Percentiles rank a stretch among this genome's conserved stretches.
Conservation (phyloP, 805 yeast species). For the Candida railenensis region DNA sequence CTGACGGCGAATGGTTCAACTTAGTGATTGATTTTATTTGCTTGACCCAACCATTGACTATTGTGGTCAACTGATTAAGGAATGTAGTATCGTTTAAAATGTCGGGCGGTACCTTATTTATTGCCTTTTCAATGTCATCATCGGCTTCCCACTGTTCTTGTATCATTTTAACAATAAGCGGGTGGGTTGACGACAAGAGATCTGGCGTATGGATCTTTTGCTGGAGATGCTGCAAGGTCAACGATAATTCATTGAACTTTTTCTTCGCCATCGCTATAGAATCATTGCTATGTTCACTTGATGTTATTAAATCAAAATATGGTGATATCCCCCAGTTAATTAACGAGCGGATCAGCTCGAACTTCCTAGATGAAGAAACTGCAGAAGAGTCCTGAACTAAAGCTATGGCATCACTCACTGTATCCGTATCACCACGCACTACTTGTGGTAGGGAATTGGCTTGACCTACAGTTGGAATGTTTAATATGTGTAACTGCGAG, state of each 20-base stretch:
- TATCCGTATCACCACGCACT: not conserved
- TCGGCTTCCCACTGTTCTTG: conserved; percentile 12
- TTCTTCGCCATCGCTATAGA: conserved; percentile 42
- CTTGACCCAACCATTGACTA: conserved; percentile 73
- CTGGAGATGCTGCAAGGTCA: conserved; percentile 65
- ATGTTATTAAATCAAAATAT: conserved; percentile 54
- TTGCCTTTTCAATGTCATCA: conserved; percentile 33
- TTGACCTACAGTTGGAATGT: conserved; percentile 23
- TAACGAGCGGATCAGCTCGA: conserved; percentile 57
- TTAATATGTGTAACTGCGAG: conserved; percentile 32
- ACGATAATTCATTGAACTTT: conserved; percentile 65
- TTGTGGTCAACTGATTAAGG: conserved; percentile 66
- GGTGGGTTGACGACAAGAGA: conserved; percentile 51
- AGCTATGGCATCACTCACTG: not conserved
- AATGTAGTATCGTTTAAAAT: conserved; percentile 44
- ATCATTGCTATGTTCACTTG: conserved; percentile 6
- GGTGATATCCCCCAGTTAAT: conserved; percentile 66
- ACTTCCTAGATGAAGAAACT: conserved; percentile 16
- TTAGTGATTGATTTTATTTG: conserved; percentile 57
- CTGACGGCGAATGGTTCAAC: conserved; percentile 50
- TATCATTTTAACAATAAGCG: conserved; percentile 28
- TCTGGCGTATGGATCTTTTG: conserved; percentile 71
- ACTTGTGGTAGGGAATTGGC: conserved; percentile 4
- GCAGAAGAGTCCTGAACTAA: not conserved
- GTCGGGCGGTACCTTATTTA: conserved; percentile 14